Conservation (phyloP, 345 rosid genomes). For the Xanthoceras sorbifolium region DNA sequence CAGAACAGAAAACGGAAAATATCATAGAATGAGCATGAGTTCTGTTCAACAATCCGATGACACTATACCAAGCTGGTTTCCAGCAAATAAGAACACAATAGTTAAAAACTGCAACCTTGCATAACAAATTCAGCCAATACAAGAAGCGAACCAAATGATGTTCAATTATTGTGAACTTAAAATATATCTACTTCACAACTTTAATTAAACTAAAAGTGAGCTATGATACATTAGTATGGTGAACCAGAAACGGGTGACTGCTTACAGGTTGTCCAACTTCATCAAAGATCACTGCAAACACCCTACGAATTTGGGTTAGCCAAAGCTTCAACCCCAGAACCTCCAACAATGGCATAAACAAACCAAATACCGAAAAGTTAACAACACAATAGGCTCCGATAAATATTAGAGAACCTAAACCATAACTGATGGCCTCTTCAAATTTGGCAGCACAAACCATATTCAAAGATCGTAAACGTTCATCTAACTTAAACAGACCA, state of each 20-base stretch:
- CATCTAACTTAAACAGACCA: neutral
- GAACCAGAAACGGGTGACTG: neutral
- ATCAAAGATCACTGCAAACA: neutral
- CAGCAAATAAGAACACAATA: neutral
- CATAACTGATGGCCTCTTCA: neutral
- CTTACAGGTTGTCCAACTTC: neutral
- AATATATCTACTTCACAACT: neutral
- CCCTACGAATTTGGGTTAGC: neutral
- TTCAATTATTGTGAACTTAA: neutral
- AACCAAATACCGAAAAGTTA: neutral
- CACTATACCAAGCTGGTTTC: neutral
- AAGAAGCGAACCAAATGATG: neutral
- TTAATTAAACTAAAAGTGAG: neutral
- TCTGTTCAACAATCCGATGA: too few relatives aligned
- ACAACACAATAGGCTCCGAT: neutral
- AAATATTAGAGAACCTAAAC: neutral
- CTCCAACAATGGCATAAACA: neutral
- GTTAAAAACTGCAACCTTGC: neutral
- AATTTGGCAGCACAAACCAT: neutral
- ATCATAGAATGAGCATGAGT: too few relatives aligned
- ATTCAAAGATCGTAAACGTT: neutral
- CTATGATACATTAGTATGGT: neutral
- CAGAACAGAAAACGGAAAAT: neutral
- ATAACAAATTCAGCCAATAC: neutral
- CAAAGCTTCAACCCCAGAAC: neutral